These are phyloP conservation scores for Macrolepiota albuminosa DNA, from an alignment of 768 basidiomycete genomes.

Conservation along the genomic window DNA sequence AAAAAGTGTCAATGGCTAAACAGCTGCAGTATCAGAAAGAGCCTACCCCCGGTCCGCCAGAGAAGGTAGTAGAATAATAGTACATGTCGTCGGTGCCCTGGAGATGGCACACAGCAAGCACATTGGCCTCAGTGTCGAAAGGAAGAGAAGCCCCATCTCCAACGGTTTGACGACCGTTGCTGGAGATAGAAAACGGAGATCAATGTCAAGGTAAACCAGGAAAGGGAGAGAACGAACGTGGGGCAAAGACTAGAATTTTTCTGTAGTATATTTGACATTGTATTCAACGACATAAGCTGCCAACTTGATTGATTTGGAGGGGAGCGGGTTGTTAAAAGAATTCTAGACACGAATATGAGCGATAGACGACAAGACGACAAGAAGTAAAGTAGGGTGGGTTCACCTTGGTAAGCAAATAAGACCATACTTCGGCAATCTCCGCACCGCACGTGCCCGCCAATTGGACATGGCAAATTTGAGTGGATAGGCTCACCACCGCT, in stretches of 20 bases:
- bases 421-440: slow-evolving; percentile 13
- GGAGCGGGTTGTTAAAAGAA: slow-evolving; percentile 14
- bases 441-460: slow-evolving; percentile 8
- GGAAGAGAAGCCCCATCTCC: slow-evolving; percentile 89
- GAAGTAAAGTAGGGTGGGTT: slow-evolving; percentile 5
- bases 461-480: slow-evolving; percentile 12
- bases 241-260: slow-evolving; percentile 92
- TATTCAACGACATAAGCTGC: slow-evolving; percentile 77
- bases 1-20: not conserved
- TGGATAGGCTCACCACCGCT: slow-evolving; percentile 27
- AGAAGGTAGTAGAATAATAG: slow-evolving; percentile 91
- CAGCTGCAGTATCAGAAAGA: not conserved
- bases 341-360: slow-evolving; percentile 10
- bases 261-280: slow-evolving; percentile 68
- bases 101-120: slow-evolving; percentile 82
- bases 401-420: slow-evolving; percentile 13
- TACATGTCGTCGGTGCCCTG: slow-evolving; percentile 80
- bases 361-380: not conserved
- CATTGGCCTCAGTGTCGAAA: slow-evolving; percentile 72
- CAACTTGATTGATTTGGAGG: slow-evolving; percentile 61
- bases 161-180: slow-evolving; percentile 96
- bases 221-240: slow-evolving; percentile 52
- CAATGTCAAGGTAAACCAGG: not conserved
- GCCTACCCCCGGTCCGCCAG: slow-evolving; percentile 85
- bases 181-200: slow-evolving; percentile 25